Base-by-base conservation (phyloP, 805 yeast species). In the Lachancea waltii region DNA sequence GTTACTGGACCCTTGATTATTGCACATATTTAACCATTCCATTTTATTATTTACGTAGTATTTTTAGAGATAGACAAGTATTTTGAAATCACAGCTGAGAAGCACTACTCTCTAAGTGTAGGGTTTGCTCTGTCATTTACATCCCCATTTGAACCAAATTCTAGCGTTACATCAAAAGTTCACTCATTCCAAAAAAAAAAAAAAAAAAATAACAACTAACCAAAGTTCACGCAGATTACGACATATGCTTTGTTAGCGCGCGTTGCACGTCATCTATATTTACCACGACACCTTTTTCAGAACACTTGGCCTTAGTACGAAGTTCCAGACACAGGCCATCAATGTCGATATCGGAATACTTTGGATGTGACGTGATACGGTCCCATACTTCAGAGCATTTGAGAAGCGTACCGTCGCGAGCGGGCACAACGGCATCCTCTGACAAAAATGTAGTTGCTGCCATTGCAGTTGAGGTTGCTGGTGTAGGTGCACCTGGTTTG, bases 331-430 rank as follows among this genome's bases (percentile, higher is more conserved):
- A 92, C 58, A 92, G 72, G 2, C 95, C 94, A 56, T 90, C 97
- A 47, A 92, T 89, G 60, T 92, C 98, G 37, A 92, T 70, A 43
- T 89, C 96, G 4, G 92, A 78, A 61, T 89, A 92, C 56, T 82
- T 77, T 23, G 98, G 97, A 68, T 92, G 97, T 16, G 92, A 63
- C 2, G 96, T 84, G 26, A 92, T 82, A 54, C 97, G 74, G 61
- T 90, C 97, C 98, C 98, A 92, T 11, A 90, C 81, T 49, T 87
- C 96, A 0, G 95, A 76, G 62, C 98, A 92, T 54, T 77, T 77
- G 63, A 83, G 63, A 49, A 77, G 57, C 10, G 73, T 68, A 13
- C 62, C 63, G 41, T 78, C 81, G 7, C 76, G 81, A 4, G 81
- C 74, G 5, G 95, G 95, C 3, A 85, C 89, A 20, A 77, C 74